phyloP scores from a whole-genome alignment of 768 basidiomycete species.

The Leccinum subgranulosum region DNA sequence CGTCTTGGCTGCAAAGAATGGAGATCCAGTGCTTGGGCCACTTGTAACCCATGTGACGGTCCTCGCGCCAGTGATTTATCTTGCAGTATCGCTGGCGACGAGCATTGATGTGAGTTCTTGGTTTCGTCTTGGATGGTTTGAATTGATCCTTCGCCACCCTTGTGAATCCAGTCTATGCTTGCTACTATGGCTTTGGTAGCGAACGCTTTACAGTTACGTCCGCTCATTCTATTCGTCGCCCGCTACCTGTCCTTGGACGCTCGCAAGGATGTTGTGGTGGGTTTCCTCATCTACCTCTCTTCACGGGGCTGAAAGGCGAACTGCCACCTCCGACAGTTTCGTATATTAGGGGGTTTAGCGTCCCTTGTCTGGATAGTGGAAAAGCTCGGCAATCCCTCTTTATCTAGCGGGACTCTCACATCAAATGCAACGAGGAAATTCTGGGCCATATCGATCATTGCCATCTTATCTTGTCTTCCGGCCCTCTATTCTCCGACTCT shows the following conservation, averaged over 20 bases:
- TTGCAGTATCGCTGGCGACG: constrained; percentile 47
- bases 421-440: constrained; percentile 3
- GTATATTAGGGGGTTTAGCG: constrained; percentile 18
- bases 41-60: constrained; percentile 54
- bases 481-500: constrained; percentile 54
- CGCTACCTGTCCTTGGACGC: constrained; percentile 18
- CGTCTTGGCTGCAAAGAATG: constrained; percentile 52
- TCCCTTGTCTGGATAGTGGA: constrained; percentile 14
- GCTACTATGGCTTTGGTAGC: constrained; percentile 24
- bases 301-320: constrained; percentile 2
- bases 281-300: background rate
- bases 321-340: constrained; percentile 18
- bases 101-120: constrained; percentile 36
- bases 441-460: constrained; percentile 21
- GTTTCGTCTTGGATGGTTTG: background rate
- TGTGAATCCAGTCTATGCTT: constrained; percentile 17
- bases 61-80: constrained; percentile 53
- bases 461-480: constrained; percentile 38
- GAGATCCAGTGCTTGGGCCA: constrained; percentile 54
- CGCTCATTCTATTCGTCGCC: constrained; percentile 15
- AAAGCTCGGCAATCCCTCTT: background rate
- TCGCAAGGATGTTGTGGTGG: constrained; percentile 21
- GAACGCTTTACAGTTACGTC: constrained; percentile 26
- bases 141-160: background rate
- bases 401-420: background rate